Percentiles rank a stretch among this genome's conserved stretches.
Evolutionary conservation across 2,329 filamentous ascomycete genomes (phyloP).

Genomic region (Colletotrichum magnum): DNA sequence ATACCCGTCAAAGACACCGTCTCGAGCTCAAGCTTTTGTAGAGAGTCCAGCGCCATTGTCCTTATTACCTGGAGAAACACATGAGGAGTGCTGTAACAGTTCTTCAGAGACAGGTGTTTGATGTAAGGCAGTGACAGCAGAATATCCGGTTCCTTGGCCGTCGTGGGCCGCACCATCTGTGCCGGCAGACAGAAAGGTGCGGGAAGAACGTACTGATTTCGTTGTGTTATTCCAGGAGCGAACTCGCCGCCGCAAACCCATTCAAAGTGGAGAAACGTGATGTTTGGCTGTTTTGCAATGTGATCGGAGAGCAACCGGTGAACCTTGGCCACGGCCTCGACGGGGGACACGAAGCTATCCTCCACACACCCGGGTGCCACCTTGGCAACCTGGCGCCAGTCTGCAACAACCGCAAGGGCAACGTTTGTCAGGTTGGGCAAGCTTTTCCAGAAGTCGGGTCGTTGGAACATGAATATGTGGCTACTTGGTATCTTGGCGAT

Average conservation of each 20-base stretch:
- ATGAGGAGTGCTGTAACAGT: conserved; percentile 77
- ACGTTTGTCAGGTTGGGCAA: conserved; percentile 69
- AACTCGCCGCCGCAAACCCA: conserved; percentile 79
- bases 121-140: conserved; percentile 70
- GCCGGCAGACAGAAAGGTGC: conserved; percentile 62
- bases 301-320: conserved; percentile 65
- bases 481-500: conserved; percentile 76
- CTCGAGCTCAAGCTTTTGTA: conserved; percentile 71
- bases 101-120: conserved; percentile 73
- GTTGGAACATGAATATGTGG: conserved; percentile 69
- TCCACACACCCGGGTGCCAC: conserved; percentile 65
- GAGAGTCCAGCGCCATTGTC: conserved; percentile 58
- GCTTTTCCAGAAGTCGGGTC: conserved; percentile 73
- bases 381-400: conserved; percentile 74
- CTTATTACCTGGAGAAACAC: conserved; percentile 67
- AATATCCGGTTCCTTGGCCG: conserved; percentile 51
- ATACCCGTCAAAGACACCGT: conserved; percentile 75
- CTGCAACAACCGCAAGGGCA: conserved; percentile 73
- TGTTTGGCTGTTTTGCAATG: conserved; percentile 62
- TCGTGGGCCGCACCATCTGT: conserved; percentile 48
- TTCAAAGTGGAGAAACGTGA: conserved; percentile 74
- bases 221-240: conserved; percentile 71
- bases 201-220: conserved; percentile 74
- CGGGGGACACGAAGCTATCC: conserved; percentile 64
- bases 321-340: conserved; percentile 64